Percentiles rank a stretch among this genome's conserved stretches.
phyloP scores from a whole-genome alignment of 106 monocot genomes.

The Posidonia australis region DNA sequence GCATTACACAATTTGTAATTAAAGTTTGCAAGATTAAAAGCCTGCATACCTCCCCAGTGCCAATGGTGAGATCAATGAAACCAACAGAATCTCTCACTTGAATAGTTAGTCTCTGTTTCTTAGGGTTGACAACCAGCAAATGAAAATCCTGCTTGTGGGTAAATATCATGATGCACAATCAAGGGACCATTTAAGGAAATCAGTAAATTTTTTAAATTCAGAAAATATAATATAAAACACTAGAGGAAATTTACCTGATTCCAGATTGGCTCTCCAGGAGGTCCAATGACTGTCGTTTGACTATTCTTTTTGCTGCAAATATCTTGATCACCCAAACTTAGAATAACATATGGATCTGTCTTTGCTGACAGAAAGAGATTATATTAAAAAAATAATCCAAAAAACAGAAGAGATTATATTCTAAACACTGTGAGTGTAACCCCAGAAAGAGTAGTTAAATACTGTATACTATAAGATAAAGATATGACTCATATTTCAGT shows the following conservation, averaged over 20 bases:
- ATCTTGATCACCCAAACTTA: constrained; percentile 76
- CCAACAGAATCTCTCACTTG: constrained; percentile 83
- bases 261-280: constrained; percentile 94
- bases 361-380: constrained; percentile 43
- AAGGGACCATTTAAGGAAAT: not conserved
- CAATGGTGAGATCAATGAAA: constrained; percentile 56
- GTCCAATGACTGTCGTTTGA: constrained; percentile 85
- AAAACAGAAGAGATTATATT: not conserved
- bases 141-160: constrained; percentile 68
- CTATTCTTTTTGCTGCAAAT: constrained; percentile 95
- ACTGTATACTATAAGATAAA: too few relatives aligned
- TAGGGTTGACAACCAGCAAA: constrained; percentile 79
- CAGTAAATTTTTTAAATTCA: not conserved
- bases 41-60: constrained; percentile 69
- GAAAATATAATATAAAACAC: not conserved
- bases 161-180: not conserved
- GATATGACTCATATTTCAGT: too few relatives aligned
- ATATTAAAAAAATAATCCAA: not conserved
- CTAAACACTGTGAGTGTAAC: not conserved
- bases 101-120: constrained; percentile 52
- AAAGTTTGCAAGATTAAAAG: not conserved
- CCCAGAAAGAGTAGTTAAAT: not conserved
- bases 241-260: constrained; percentile 44
- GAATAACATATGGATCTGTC: constrained; percentile 90
- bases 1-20: too few relatives aligned